Evolutionary conservation across 192 early-diverging fungal genomes (phyloP), one percentile per base, ranked within the genome.

Genomic region (Coemansia sp.): DNA sequence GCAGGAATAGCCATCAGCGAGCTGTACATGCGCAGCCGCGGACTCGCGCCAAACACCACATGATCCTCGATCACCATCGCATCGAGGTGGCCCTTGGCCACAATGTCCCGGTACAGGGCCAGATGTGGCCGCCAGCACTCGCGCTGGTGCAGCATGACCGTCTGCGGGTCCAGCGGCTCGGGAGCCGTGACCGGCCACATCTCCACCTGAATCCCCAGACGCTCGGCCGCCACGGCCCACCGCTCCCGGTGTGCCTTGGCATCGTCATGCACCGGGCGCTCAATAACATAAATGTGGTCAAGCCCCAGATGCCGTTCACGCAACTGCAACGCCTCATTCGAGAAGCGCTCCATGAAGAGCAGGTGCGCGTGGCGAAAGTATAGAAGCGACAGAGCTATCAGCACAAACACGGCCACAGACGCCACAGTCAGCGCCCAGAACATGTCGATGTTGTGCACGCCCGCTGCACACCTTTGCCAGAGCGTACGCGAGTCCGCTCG

Each of bases 101-200:
- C 42, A 11, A 74, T 59, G 27, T 74, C 70, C 12, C 60, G 57
- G 44, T 63, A 67, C 16, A 74, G 54, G 14, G 51, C 38, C 43
- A 53, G 43, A 27, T 74, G 70, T 18, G 70, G 58, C 16, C 59
- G 58, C 70, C 70, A 74, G 60, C 70, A 74, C 51, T 58, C 64
- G 51, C 60, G 63, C 64, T 74, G 70, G 25, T 60, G 51, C 52
- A 72, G 19, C 49, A 36, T 47, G 0, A 58, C 39, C 44, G 40
- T 32, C 32, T 22, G 41, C 1, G 68, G 61, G 19, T 72, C 62
- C 26, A 61, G 34, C 12, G 68, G 51, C 22, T 31, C 55, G 14
- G 61, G 61, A 26, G 41, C 54, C 13, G 48, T 19, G 4, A 64
- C 57, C 4, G 68, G 62, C 68, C 68, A 72, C 44, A 50, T 51